These are phyloP conservation scores for Helenozyma rhizophorensis DNA, from an alignment of 805 yeast species.

Conservation along the genomic window DNA sequence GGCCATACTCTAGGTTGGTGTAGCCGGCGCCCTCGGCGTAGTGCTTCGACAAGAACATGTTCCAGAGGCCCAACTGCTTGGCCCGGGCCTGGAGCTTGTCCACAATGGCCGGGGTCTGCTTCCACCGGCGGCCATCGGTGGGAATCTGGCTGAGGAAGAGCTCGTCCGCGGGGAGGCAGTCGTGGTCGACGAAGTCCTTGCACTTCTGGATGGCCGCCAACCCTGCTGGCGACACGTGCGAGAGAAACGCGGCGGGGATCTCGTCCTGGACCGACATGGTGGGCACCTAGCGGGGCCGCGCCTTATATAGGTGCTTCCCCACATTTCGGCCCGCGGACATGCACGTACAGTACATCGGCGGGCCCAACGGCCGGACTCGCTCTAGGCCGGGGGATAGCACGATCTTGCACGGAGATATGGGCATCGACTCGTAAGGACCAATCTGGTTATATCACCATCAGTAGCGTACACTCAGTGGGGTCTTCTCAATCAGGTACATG, in stretches of 20 bases:
- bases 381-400: no score
- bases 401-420: no score
- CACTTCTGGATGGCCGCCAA: slow-evolving; percentile 35
- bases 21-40: slow-evolving; percentile 53
- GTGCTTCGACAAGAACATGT: slow-evolving; percentile 48
- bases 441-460: no score
- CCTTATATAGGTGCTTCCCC: slow-evolving; percentile 6
- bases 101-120: slow-evolving; percentile 40
- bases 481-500: no score
- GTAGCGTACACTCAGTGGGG: no score
- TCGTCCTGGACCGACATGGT: slow-evolving; percentile 22
- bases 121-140: slow-evolving; percentile 42
- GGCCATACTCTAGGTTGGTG: slow-evolving; percentile 59
- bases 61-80: slow-evolving; percentile 52
- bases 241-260: slow-evolving; percentile 38
- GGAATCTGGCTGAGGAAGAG: slow-evolving; percentile 38
- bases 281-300: neutral
- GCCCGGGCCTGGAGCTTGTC: slow-evolving; percentile 54
- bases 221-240: slow-evolving; percentile 32
- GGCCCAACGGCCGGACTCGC: no score
- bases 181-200: slow-evolving; percentile 51
- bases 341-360: no score
- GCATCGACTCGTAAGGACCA: no score
- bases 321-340: slow-evolving; percentile 5
- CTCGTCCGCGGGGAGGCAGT: slow-evolving; percentile 54